Conservation (phyloP, 2,329 filamentous ascomycete genomes). For the Beauveria bassiana region DNA sequence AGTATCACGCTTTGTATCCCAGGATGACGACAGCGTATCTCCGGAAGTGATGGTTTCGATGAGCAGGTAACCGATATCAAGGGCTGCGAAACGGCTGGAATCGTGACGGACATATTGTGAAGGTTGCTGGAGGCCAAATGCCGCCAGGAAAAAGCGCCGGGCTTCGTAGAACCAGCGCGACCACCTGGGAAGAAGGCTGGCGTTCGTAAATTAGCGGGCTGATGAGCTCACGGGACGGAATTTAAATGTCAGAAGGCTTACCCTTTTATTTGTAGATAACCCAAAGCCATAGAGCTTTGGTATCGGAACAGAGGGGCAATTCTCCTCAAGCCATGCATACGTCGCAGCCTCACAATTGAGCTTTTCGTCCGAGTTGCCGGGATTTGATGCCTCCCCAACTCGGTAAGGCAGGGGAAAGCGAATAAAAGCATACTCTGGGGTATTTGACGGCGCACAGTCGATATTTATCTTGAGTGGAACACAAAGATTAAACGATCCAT, state of each 20-base stretch:
- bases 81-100: too few relatives aligned
- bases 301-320: constrained; percentile 29
- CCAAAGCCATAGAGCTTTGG: constrained; percentile 19
- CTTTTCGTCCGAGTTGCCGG: constrained; percentile 34
- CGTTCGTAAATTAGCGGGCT: too few relatives aligned
- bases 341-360: constrained; percentile 16
- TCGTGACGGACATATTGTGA: too few relatives aligned
- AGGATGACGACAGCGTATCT: too few relatives aligned
- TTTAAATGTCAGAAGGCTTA: background rate
- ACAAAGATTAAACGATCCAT: constrained; percentile 30
- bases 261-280: constrained; percentile 5
- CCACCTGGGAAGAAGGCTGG: too few relatives aligned
- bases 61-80: too few relatives aligned
- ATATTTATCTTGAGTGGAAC: constrained; percentile 20
- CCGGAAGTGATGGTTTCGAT: too few relatives aligned
- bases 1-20: too few relatives aligned
- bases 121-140: too few relatives aligned
- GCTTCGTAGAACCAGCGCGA: too few relatives aligned
- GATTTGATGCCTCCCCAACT: constrained; percentile 26
- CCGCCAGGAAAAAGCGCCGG: too few relatives aligned
- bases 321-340: constrained; percentile 26
- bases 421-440: constrained; percentile 12
- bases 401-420: constrained; percentile 27
- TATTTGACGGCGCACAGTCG: background rate
- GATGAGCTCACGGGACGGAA: too few relatives aligned